Base-by-base conservation (phyloP, 2,329 filamentous ascomycete genomes). In the Botrytis tulipae region DNA sequence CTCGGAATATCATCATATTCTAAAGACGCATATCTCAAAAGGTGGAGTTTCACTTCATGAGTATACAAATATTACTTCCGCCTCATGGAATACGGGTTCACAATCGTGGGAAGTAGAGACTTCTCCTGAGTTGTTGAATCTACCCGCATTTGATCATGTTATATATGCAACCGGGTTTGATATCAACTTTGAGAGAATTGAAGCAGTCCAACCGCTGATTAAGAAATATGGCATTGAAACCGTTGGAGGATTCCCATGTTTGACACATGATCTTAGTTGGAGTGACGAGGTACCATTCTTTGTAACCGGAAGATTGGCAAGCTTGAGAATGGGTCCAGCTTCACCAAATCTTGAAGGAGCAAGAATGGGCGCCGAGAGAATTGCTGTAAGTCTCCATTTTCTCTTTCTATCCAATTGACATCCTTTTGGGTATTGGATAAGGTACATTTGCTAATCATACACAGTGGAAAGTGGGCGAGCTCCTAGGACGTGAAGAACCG, bases 231-330 rank as follows among this genome's bases (percentile, higher is more conserved):
- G 91, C 0, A 86, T 95, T 48, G 82, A 88, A 25, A 86, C 84
- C 0, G 85, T 88, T 37, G 89, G 89, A 6, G 93, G 93, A 0
- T 83, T 94, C 32, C 93, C 93, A 0, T 93, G 91, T 76, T 81
- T 95, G 70, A 95, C 87, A 3, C 88, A 95, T 60, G 92, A 95
- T 78, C 83, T 95, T 74, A 91, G 91, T 86, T 95, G 92, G 93
- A 85, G 85, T 54, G 85, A 90, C 0, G 88, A 89, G n/a, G 87
- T 95, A 0, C 93, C 93, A 1, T 82, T 94, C 1, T 95, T 94
- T 78, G 82, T 93, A 73, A 90, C 90, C 0, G 93, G 92, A 2
- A 85, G 89, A 70, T 82, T 95, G 51, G 92, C 91, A 0, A 88
- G 86, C 0, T 80, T 95, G 76, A 86, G 89, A 73, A 82, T 95